A percentile compares a stretch with the other conserved stretches of the same genome.
Conservation (phyloP, 2,329 filamentous ascomycete species). For the Bipolaris oryzae region DNA sequence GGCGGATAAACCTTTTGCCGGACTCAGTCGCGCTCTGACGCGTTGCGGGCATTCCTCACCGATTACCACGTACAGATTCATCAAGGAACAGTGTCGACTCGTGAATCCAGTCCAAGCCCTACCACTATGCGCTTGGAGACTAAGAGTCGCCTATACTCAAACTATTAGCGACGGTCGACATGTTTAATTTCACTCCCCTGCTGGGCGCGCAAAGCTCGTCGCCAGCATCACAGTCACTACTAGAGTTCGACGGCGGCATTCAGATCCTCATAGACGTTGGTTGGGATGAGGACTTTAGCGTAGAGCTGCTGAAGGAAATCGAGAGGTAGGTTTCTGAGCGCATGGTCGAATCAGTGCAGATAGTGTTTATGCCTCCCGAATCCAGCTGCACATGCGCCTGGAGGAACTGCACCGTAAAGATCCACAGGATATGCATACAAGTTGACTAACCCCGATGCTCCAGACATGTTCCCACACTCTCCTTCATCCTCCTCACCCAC, state of each 20-base stretch:
- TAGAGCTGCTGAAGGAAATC: constrained; percentile 79
- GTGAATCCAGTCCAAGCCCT: neutral
- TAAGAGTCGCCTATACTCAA: constrained; percentile 5
- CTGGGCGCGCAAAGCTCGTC: constrained; percentile 89
- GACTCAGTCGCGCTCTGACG: constrained; percentile 15
- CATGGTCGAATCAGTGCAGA: neutral
- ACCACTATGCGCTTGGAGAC: constrained; percentile 13
- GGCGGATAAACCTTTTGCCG: constrained; percentile 6
- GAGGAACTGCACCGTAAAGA: constrained; percentile 13
- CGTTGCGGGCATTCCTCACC: constrained; percentile 6
- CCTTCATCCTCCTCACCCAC: constrained; percentile 91
- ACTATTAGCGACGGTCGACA: constrained; percentile 48
- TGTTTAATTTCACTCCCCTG: constrained; percentile 96
- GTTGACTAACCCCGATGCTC: constrained; percentile 26
- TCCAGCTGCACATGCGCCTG: constrained; percentile 1
- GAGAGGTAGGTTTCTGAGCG: constrained; percentile 70
- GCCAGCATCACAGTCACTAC: constrained; percentile 87
- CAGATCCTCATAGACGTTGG: constrained; percentile 94
- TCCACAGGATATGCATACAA: constrained; percentile 11
- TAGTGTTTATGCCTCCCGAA: neutral
- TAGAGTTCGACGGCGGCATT: constrained; percentile 95
- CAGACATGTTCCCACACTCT: constrained; percentile 89
- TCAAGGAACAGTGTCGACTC: constrained; percentile 6
- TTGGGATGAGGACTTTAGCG: constrained; percentile 92
- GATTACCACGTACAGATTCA: constrained; percentile 1